Percentiles rank a stretch among this genome's conserved stretches.
Evolutionary conservation across 2,329 filamentous ascomycete species (phyloP).

Genomic region (Phyllosticta citrichinensis): DNA sequence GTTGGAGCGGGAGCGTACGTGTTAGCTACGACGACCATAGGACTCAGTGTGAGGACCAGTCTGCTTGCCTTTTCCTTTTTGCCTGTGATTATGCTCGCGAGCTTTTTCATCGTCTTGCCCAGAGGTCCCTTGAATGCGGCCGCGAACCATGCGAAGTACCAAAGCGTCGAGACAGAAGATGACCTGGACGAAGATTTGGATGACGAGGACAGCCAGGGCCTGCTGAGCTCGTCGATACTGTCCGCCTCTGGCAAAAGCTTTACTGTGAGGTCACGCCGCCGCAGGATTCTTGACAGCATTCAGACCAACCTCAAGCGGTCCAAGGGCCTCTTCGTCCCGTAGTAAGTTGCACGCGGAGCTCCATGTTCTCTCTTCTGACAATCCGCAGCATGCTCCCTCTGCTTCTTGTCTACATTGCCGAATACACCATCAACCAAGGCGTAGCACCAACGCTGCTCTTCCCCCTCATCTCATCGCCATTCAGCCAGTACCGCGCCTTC

Average conservation of each 20-base stretch:
- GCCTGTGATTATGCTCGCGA: constrained; percentile 71
- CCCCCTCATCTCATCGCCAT: constrained; percentile 65
- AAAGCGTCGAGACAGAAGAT: constrained; percentile 35
- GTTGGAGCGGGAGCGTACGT: constrained; percentile 84
- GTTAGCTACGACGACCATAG: constrained; percentile 68
- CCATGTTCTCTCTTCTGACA: constrained; percentile 2
- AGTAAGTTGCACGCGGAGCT: constrained; percentile 34
- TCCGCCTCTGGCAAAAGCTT: constrained; percentile 22
- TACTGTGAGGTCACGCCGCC: constrained; percentile 11
- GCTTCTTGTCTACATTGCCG: constrained; percentile 83
- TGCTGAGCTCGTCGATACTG: constrained; percentile 26
- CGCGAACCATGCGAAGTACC: constrained; percentile 41
- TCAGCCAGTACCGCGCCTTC: constrained; percentile 71
- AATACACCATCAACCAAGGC: constrained; percentile 97
- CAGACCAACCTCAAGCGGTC: constrained; percentile 53
- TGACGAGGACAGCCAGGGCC: constrained; percentile 20
- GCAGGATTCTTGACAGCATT: constrained; percentile 25
- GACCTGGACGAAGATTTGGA: constrained; percentile 9
- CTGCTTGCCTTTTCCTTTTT: constrained; percentile 69
- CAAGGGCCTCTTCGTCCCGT: constrained; percentile 59
- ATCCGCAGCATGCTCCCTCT: constrained; percentile 68
- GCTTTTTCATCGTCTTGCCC: constrained; percentile 77
- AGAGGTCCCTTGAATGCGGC: constrained; percentile 49
- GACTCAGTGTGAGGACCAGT: constrained; percentile 62
- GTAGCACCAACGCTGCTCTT: constrained; percentile 86